These are phyloP conservation scores for Botrytis medusae DNA, from an alignment of 2,329 filamentous ascomycete genomes.

Conservation along the genomic window DNA sequence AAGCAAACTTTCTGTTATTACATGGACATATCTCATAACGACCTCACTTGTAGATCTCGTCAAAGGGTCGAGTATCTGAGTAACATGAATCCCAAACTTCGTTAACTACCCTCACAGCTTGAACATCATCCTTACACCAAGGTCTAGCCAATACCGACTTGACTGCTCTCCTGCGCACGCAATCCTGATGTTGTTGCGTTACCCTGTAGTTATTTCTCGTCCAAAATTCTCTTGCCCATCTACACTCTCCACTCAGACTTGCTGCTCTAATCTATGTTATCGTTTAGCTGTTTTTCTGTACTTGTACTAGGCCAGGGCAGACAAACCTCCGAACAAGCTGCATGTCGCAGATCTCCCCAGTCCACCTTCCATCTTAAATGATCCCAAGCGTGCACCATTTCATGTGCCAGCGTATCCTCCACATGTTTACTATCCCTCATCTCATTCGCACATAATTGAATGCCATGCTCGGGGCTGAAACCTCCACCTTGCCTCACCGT, in stretches of 20 bases:
- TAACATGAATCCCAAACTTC: constrained; percentile 99
- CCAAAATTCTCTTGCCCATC: constrained; percentile 84
- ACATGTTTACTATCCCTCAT: constrained; percentile 76
- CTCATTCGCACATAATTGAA: constrained; percentile 90
- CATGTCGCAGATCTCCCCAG: constrained; percentile 77
- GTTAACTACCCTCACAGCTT: constrained; percentile 86
- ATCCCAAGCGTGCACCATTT: constrained; percentile 98
- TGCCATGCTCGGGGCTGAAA: constrained; percentile 83
- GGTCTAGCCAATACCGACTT: constrained; percentile 77
- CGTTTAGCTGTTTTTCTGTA: constrained; percentile 27
- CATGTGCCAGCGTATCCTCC: constrained; percentile 92
- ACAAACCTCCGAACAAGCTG: constrained; percentile 86
- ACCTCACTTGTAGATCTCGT: constrained; percentile 83
- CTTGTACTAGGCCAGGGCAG: constrained; percentile 8
- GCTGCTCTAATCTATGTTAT: constrained; percentile 76
- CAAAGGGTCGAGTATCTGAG: constrained; percentile 88
- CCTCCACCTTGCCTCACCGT: constrained; percentile 71
- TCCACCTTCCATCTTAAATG: constrained; percentile 89
- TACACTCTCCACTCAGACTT: constrained; percentile 89
- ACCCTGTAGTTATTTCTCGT: constrained; percentile 82
- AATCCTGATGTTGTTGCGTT: constrained; percentile 91
- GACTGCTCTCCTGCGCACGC: constrained; percentile 79
- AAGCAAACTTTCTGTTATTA: constrained; percentile 14
- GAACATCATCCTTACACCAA: constrained; percentile 77
- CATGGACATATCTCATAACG: constrained; percentile 14